These are phyloP conservation scores for Prunus armeniaca DNA, from an alignment of 306 rosid species.

Conservation along the genomic window DNA sequence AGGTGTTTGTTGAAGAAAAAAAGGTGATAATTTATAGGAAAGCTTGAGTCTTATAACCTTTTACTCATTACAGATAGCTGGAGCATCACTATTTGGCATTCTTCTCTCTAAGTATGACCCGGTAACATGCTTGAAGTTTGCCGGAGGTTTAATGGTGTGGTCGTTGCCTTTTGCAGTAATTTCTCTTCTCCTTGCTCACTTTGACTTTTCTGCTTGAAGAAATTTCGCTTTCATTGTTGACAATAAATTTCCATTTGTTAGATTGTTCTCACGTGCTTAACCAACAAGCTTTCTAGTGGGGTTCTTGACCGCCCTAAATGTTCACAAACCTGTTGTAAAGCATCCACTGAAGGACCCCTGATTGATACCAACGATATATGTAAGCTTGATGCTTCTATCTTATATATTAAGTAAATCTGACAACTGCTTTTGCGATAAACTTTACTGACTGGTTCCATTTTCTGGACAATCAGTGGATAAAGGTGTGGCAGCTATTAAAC, in stretches of 20 bases:
- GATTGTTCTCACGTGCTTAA: conserved; percentile 66
- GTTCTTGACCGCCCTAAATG: conserved; percentile 89
- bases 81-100: conserved; percentile 78
- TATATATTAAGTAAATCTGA: background rate
- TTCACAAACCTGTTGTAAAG: conserved; percentile 56
- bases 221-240: conserved; percentile 10
- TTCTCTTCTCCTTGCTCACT: conserved; percentile 31
- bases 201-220: background rate
- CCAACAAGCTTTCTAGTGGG: conserved; percentile 89
- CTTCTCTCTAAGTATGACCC: conserved; percentile 84
- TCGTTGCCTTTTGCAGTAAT: conserved; percentile 78
- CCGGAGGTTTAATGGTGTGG: conserved; percentile 68
- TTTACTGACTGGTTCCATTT: conserved; percentile 25
- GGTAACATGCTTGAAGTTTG: conserved; percentile 81
- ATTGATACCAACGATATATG: conserved; percentile 47
- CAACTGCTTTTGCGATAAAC: background rate
- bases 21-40: background rate
- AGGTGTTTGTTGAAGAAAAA: background rate
- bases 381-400: conserved; percentile 22
- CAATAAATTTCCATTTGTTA: conserved; percentile 25
- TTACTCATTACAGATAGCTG: conserved; percentile 61
- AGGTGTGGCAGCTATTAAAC: conserved; percentile 78
- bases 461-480: conserved; percentile 55
- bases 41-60: conserved; percentile 20
- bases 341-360: conserved; percentile 40